phyloP scores from a whole-genome alignment of 257 asterid genomes.

The Fraxinus cuspidata region DNA sequence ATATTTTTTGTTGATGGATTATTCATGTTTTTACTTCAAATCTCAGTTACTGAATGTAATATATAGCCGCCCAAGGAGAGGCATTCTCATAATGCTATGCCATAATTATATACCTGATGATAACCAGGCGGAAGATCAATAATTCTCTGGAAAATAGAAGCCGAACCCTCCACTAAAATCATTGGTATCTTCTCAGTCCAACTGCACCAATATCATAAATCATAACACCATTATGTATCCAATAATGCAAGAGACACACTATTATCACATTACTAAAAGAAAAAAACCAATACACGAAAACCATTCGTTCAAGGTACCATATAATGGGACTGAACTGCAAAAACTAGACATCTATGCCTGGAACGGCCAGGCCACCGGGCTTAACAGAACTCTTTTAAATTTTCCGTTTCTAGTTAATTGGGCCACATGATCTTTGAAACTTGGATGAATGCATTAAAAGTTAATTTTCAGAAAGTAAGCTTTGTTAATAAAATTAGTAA shows the following conservation, averaged over 20 bases:
- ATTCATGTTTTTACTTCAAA: background rate
- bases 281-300: background rate
- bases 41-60: background rate
- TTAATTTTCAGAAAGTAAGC: background rate
- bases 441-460: background rate
- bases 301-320: background rate
- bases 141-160: constrained; percentile 46
- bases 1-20: background rate
- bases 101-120: constrained; percentile 50
- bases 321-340: background rate
- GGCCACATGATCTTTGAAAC: background rate
- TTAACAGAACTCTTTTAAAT: background rate
- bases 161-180: constrained; percentile 55
- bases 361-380: background rate
- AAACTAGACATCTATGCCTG: background rate
- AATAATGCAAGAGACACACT: background rate
- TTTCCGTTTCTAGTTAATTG: background rate
- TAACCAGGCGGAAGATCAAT: constrained; percentile 67
- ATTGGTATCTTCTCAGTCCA: constrained; percentile 60
- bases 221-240: constrained; percentile 14
- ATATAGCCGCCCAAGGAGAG: background rate
- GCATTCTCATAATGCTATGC: background rate
- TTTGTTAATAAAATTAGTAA: background rate
- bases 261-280: background rate
- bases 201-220: constrained; percentile 33